Evolutionary conservation across 2,329 filamentous ascomycete genomes (phyloP).

Genomic region (Fusarium tupiense): DNA sequence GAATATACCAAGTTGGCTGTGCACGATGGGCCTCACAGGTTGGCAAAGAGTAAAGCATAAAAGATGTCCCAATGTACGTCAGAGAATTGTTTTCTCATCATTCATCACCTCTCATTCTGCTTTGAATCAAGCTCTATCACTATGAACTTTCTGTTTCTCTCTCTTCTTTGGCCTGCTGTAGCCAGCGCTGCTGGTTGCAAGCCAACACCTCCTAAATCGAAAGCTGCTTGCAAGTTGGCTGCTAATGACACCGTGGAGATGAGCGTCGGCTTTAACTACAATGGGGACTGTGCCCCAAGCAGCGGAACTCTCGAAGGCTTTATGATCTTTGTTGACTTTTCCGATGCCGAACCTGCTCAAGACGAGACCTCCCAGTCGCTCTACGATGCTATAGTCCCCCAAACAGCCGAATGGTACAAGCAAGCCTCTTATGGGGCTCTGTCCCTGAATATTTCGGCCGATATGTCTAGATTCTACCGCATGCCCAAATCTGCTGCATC

Average conservation of each 20-base stretch:
- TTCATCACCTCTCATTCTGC: background rate
- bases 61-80: background rate
- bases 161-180: background rate
- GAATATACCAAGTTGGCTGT: background rate
- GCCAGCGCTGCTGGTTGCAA: background rate
- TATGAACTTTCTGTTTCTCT: background rate
- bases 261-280: background rate
- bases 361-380: slow-evolving; percentile 40
- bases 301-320: slow-evolving; percentile 44
- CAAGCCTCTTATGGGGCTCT: slow-evolving; percentile 42
- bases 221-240: background rate
- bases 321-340: slow-evolving; percentile 53
- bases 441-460: slow-evolving; percentile 34
- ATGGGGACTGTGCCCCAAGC: slow-evolving; percentile 46
- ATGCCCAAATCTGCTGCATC: slow-evolving; percentile 43
- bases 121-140: background rate
- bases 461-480: slow-evolving; percentile 38
- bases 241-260: background rate
- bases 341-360: slow-evolving; percentile 37
- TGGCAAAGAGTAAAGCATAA: background rate
- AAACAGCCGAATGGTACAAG: slow-evolving; percentile 34
- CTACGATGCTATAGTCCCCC: slow-evolving; percentile 24
- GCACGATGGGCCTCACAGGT: background rate
- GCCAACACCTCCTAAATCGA: background rate
- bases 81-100: background rate